Percentiles rank a stretch among this genome's conserved stretches.
Conservation (phyloP, 2,329 filamentous ascomycete genomes). For the Scolecobasidium constrictum region DNA sequence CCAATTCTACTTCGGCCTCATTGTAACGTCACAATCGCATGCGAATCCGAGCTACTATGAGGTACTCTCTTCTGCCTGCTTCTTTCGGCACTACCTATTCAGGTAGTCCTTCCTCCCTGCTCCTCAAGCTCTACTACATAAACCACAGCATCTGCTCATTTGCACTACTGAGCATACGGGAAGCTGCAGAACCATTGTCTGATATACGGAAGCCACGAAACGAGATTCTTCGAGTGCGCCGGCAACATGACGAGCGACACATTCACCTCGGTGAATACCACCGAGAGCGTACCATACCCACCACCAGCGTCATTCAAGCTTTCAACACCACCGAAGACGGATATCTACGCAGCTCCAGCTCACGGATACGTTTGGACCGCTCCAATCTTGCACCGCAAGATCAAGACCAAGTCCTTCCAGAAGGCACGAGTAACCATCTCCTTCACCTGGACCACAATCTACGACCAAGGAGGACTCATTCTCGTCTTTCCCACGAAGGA, state of each 20-base stretch:
- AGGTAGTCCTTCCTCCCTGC: too few species aligned
- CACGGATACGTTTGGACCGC: conserved; percentile 5
- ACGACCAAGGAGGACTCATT: conserved; percentile 7
- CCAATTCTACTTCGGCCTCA: too few species aligned
- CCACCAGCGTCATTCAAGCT: background rate
- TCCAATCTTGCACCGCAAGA: background rate
- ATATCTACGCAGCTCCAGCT: conserved; percentile 4
- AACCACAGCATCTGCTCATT: too few species aligned
- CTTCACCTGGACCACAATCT: conserved; percentile 2
- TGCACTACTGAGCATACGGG: too few species aligned
- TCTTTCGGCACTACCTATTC: too few species aligned
- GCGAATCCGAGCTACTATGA: too few species aligned
- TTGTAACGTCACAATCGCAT: too few species aligned
- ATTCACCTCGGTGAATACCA: conserved; percentile 1
- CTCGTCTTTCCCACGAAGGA: background rate
- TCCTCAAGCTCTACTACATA: too few species aligned
- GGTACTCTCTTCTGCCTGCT: too few species aligned
- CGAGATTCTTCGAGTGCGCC: too few species aligned
- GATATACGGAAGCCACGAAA: too few species aligned
- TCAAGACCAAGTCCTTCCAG: background rate
- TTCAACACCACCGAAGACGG: conserved; percentile 1
- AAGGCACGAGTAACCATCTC: background rate
- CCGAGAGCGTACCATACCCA: background rate
- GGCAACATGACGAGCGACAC: background rate
- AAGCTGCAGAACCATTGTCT: too few species aligned